A percentile compares a stretch with the other conserved stretches of the same genome.
Conservation (phyloP, 192 early-diverging fungal species). For the Dispira parvispora region DNA sequence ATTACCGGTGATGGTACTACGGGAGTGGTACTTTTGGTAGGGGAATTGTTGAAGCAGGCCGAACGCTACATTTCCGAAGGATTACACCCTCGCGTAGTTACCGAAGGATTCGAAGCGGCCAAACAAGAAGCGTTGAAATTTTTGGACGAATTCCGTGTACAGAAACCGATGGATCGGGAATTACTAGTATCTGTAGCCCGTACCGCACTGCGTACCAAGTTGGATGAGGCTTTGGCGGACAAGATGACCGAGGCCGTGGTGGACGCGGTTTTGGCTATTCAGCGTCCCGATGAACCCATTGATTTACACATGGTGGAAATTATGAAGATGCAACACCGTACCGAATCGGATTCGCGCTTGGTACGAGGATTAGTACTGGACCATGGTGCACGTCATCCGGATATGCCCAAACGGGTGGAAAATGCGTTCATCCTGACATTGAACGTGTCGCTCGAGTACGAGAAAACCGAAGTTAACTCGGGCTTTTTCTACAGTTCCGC, state of each 20-base stretch:
- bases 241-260: conserved; percentile 90
- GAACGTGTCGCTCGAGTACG: conserved; percentile 97
- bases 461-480: conserved; percentile 98
- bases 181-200: conserved; percentile 78
- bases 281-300: conserved; percentile 66
- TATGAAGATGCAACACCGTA: conserved; percentile 99
- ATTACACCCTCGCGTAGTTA: conserved; percentile 86
- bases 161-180: conserved; percentile 74
- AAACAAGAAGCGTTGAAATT: conserved; percentile 92
- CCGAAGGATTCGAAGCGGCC: conserved; percentile 93
- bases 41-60: conserved; percentile 93
- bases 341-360: conserved; percentile 88
- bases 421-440: conserved; percentile 85
- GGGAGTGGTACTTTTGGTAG: conserved; percentile 89
- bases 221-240: conserved; percentile 78
- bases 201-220: conserved; percentile 90
- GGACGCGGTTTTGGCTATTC: conserved; percentile 83
- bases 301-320: conserved; percentile 99
- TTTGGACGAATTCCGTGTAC: conserved; percentile 70
- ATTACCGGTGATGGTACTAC: conserved; percentile 98
- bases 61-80: conserved; percentile 89
- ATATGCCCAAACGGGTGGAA: conserved; percentile 92
- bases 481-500: conserved; percentile 96
- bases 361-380: conserved; percentile 93
- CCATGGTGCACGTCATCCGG: conserved; percentile 97